Conservation (phyloP, 2,329 filamentous ascomycete genomes). For the Aureobasidium namibiae region DNA sequence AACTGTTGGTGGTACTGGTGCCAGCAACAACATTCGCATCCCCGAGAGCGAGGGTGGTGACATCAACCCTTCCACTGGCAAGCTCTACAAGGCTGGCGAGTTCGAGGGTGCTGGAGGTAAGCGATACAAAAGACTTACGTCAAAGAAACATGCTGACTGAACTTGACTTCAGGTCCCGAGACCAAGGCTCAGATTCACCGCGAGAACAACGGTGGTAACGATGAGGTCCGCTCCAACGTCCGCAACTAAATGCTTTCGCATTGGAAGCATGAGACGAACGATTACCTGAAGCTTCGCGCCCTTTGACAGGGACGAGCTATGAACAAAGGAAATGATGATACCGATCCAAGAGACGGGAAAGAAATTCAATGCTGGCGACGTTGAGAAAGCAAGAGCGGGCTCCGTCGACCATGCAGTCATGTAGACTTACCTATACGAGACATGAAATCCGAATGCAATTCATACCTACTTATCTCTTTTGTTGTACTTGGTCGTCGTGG, state of each 20-base stretch:
- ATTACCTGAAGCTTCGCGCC: neutral
- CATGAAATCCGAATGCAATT: slow-evolving; percentile 1
- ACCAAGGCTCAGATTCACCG: slow-evolving; percentile 32
- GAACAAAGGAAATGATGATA: slow-evolving; percentile 2
- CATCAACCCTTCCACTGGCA: slow-evolving; percentile 32
- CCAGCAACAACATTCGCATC: slow-evolving; percentile 41
- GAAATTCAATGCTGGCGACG: neutral
- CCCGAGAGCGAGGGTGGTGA: slow-evolving; percentile 39
- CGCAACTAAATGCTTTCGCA: neutral
- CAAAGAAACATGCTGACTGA: too few relatives aligned
- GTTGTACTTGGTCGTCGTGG: neutral
- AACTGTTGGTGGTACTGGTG: slow-evolving; percentile 36
- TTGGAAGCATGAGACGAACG: neutral
- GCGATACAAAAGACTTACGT: too few relatives aligned
- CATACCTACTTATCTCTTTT: neutral
- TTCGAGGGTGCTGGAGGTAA: slow-evolving; percentile 42
- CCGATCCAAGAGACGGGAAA: neutral
- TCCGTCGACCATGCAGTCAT: slow-evolving; percentile 1
- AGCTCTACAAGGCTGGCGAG: slow-evolving; percentile 34
- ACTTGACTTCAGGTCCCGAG: too few relatives aligned
- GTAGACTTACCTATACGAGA: slow-evolving; percentile 10
- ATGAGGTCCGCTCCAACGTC: slow-evolving; percentile 26
- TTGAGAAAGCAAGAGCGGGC: slow-evolving; percentile 2
- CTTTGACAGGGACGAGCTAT: slow-evolving; percentile 7
- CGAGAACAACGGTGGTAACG: slow-evolving; percentile 32